These are phyloP conservation scores for Ogataea paradorogensis DNA, from an alignment of 805 yeast genomes.

Conservation along the genomic window DNA sequence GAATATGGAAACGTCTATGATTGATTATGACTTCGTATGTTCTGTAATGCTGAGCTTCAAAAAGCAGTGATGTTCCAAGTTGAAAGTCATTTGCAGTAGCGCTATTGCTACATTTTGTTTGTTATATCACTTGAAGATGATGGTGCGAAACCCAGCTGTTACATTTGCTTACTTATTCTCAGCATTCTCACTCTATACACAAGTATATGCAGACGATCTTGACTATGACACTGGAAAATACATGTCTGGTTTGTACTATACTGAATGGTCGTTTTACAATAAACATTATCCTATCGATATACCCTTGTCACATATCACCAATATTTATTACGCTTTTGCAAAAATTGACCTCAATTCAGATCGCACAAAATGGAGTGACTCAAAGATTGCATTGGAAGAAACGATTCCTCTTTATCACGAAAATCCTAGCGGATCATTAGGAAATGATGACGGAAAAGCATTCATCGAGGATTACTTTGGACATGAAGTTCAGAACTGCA, in stretches of 20 bases:
- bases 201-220: background rate
- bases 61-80: background rate
- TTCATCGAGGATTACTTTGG: constrained; percentile 1
- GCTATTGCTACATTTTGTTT: too few relatives aligned
- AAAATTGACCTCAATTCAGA: constrained; percentile 46
- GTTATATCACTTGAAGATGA: too few relatives aligned
- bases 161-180: background rate
- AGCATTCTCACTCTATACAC: background rate
- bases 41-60: background rate
- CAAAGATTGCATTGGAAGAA: constrained; percentile 59
- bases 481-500: background rate
- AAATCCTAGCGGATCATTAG: background rate
- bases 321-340: constrained; percentile 77
- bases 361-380: constrained; percentile 55
- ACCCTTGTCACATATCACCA: constrained; percentile 55
- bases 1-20: background rate
- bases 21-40: background rate
- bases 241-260: constrained; percentile 38
- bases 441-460: background rate
- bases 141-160: background rate
- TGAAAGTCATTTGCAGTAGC: background rate
- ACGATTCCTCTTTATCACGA: constrained; percentile 13
- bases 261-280: constrained; percentile 71
- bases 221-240: background rate
- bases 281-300: constrained; percentile 59